Evolutionary conservation across 176 grass and related monocot species (phyloP).

Genomic region (Bonia amplexicaulis): DNA sequence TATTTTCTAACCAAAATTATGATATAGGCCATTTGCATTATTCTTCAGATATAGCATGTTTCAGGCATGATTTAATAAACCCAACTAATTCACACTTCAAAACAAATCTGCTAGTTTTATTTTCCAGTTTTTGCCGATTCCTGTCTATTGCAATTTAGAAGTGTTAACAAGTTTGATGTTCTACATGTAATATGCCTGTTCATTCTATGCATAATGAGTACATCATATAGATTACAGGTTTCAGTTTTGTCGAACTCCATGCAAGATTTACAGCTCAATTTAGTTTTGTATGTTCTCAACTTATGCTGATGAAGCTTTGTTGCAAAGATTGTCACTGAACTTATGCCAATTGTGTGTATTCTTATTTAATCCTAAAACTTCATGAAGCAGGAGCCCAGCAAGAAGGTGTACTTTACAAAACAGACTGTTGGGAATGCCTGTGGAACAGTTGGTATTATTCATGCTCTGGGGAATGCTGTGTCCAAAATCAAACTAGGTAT

Average conservation of each 20-base stretch:
- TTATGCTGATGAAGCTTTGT: not conserved
- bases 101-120: not conserved
- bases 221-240: not conserved
- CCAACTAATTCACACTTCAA: not conserved
- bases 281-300: not conserved
- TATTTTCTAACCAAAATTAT: not conserved
- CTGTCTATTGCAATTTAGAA: not conserved
- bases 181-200: not conserved
- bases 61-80: not conserved
- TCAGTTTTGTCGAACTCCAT: not conserved
- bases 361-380: not conserved
- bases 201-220: not conserved
- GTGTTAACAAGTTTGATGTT: too few species aligned
- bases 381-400: conserved; percentile 47
- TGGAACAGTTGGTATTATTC: conserved; percentile 91
- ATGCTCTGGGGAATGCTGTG: conserved; percentile 76
- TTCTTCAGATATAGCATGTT: not conserved
- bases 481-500: conserved; percentile 75
- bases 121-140: not conserved
- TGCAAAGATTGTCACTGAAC: not conserved
- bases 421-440: conserved; percentile 91
- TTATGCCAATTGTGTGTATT: not conserved
- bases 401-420: conserved; percentile 78
- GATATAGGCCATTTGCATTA: not conserved
- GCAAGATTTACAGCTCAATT: not conserved